Base-by-base conservation (phyloP, 2,329 filamentous ascomycete species). In the Neonectria coccinea region DNA sequence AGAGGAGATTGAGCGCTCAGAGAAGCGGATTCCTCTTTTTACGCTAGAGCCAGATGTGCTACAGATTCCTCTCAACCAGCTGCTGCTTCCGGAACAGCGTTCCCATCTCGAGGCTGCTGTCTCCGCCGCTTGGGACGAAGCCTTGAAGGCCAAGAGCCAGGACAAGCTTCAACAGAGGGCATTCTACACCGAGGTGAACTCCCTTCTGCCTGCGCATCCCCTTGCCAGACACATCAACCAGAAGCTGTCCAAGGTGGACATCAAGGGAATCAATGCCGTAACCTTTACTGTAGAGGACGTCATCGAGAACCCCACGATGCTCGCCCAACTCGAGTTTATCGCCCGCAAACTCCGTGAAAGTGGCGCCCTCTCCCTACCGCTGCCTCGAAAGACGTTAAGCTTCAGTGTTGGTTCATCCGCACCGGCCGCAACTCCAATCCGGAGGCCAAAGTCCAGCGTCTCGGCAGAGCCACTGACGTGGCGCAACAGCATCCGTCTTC, bases 181-280 rank as follows among this genome's bases (percentile, higher is more conserved):
- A 0, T 87, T 87, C 72, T 86, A 83, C 70, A 80, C 85, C 51
- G 79, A 86, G 12, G 84, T 83, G 75, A 82, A 81, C 8, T 83
- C 83, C 2, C 76, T 86, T 22, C 77, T 87, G 45, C 80, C 85
- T 0, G 85, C 85, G 0, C 76, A 82, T 7, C 77, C 83, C 66
- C 78, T 87, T 31, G 80, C 84, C 3, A 74, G 79, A 5, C 79
- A 79, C 55, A 78, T 86, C 52, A 85, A 82, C 57, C 75, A 76
- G 4, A 78, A 79, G 16, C 75, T 86, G 9, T 75, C 79, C 1
- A 74, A 74, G 27, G 69, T 81, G 11, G 68, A 73, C 12, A 68
- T 82, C 10, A 74, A 76, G 0, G 81, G 80, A 2, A 71, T 80
- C 5, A 79, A 81, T 14, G 71, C 74, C 10, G 71, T 84, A 5